phyloP scores from a whole-genome alignment of 2,329 filamentous ascomycete genomes.

The Diaporthe vexans region DNA sequence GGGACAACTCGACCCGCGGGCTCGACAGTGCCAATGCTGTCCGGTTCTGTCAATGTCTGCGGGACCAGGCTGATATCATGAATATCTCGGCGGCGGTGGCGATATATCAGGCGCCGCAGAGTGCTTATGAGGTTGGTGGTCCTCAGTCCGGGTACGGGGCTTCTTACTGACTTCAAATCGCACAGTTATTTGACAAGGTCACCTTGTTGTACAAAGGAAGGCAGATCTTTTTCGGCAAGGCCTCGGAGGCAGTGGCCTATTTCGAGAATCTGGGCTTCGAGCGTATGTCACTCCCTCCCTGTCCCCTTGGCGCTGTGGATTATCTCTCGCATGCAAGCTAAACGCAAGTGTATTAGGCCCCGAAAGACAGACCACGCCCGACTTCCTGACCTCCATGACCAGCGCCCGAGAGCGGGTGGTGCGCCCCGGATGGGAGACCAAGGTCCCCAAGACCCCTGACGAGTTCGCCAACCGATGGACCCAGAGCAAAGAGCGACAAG shows the following conservation, averaged over 20 bases:
- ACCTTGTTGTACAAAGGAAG: background rate
- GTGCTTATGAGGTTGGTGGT: background rate
- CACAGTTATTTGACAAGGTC: background rate
- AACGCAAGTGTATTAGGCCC: background rate
- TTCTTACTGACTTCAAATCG: background rate
- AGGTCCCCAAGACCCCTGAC: background rate
- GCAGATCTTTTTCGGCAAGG: background rate
- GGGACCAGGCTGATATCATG: slow-evolving; percentile 3
- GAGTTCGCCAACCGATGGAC: slow-evolving; percentile 12
- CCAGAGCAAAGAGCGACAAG: background rate
- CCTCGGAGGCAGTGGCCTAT: background rate
- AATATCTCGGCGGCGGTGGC: background rate
- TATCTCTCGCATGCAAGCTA: background rate
- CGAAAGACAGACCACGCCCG: slow-evolving; percentile 1
- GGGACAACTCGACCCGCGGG: slow-evolving; percentile 18
- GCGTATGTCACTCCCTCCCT: background rate
- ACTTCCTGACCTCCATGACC: slow-evolving; percentile 9
- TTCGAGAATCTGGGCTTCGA: slow-evolving; percentile 8
- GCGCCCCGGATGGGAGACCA: background rate
- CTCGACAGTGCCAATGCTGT: background rate
- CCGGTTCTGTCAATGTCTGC: background rate
- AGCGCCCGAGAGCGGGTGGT: background rate
- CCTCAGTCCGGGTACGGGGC: background rate
- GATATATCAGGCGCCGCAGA: slow-evolving; percentile 8
- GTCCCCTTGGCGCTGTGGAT: no score